Percentiles rank a stretch among this genome's conserved stretches.
Evolutionary conservation across 31 red algal species (phyloP).

Genomic region (Bonnemaisonia californica): DNA sequence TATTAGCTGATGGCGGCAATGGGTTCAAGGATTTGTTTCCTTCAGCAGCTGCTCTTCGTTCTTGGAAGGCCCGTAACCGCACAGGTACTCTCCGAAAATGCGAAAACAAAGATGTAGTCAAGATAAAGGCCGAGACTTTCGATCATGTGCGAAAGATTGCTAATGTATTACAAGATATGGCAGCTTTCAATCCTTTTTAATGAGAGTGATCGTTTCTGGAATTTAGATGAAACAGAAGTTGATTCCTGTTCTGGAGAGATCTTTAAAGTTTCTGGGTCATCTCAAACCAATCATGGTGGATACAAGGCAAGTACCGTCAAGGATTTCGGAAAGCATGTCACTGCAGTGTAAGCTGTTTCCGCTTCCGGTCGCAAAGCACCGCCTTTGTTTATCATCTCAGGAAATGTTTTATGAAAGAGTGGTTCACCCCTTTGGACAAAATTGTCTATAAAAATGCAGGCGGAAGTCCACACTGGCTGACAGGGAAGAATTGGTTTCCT

Average conservation of each 20-base stretch:
- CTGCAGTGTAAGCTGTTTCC: conserved; percentile 9
- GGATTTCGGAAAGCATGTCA: conserved; percentile 14
- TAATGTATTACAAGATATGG: neutral
- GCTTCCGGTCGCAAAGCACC: neutral
- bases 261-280: neutral
- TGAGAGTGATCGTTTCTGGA: neutral
- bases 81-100: neutral
- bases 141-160: neutral
- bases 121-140: neutral
- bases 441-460: neutral
- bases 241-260: neutral
- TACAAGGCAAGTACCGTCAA: neutral
- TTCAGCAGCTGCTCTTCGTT: neutral
- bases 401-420: neutral
- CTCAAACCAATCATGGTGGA: neutral
- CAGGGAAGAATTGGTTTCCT: conserved; percentile 14
- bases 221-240: too few relatives aligned
- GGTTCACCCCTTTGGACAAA: neutral
- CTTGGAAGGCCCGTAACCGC: neutral
- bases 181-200: conserved; percentile 1
- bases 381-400: conserved; percentile 15
- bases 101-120: neutral
- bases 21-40: neutral
- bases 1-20: neutral
- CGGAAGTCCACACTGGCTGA: conserved; percentile 14